Base-by-base conservation (phyloP, 805 yeast species). In the Suhomyces sp. region DNA sequence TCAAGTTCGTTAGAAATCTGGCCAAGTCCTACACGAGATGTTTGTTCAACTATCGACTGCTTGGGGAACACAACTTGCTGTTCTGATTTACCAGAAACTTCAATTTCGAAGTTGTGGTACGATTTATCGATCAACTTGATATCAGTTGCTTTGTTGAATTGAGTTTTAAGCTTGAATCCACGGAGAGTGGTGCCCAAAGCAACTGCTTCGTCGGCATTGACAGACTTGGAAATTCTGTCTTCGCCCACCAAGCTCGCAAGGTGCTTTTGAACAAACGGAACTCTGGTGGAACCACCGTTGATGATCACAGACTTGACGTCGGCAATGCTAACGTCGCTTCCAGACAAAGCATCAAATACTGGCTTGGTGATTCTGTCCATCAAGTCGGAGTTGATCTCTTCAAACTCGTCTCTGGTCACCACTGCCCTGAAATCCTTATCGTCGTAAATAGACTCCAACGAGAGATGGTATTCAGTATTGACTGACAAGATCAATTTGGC, bases 161-260 rank as follows among this genome's bases (percentile, higher is more conserved):
- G 79, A n/a, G 90, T 83, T 38, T 90, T 73, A 47, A 83, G 77
- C 50, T 67, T 68, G 41, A 90, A 87, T 19, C 94, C 98, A 58
- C 91, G 81, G 38, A 88, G 73, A n/a, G 97, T 84, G 2, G 96
- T 83, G 48, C 99, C 99, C 61, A 89, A 78, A 12, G 90, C 97
- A 49, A 90, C 90, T 45, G 97, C 85, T 73, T 94, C 99, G 70
- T 94, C 99, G 0, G 99, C 94, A 69, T 94, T 94, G 45, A 94
- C 96, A 49, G 86, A 89, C 68, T 86, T 90, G 22, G 96, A 79
- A 40, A 92, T 76, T 55, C 65, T 72, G 2, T 82, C 86, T 17
- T 82, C 82, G 0, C 87, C 90, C 42, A 86, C 71, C 44, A 84
- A 73, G 2, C 79, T 65, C 1, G 66, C 56, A 54, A 90, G 72